Percentiles rank a stretch among this genome's conserved stretches.
Evolutionary conservation across 2,329 filamentous ascomycete species (phyloP).

Genomic region (Epicoccum nigrum): DNA sequence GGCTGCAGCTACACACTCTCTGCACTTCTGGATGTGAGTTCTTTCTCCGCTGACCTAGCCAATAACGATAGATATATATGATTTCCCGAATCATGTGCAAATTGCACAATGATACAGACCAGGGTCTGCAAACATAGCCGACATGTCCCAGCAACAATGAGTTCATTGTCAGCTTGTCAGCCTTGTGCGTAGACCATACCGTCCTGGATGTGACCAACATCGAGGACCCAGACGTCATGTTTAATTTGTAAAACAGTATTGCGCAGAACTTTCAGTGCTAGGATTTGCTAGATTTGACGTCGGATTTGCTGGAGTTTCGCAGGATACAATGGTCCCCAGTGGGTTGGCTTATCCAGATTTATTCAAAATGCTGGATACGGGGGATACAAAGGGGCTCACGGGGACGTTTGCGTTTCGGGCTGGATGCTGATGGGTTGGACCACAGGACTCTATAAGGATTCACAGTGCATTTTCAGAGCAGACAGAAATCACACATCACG

Average conservation of each 20-base stretch:
- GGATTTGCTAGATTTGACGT: conserved; percentile 10
- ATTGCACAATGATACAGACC: no score
- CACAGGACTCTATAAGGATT: conserved; percentile 18
- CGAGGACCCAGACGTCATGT: conserved; percentile 14
- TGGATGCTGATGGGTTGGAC: conserved; percentile 8
- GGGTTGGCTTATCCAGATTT: conserved; percentile 16
- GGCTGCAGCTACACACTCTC: no score
- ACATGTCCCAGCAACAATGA: no score
- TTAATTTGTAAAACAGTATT: conserved; percentile 15
- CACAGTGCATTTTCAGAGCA: conserved; percentile 23
- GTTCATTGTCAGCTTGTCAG: no score
- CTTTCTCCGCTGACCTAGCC: no score
- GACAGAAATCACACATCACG: conserved; percentile 26
- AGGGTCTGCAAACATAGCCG: no score
- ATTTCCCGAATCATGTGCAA: no score
- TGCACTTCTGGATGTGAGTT: no score
- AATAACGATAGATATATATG: no score
- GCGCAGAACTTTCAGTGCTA: conserved; percentile 17
- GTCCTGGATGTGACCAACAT: conserved; percentile 15
- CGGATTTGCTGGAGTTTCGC: conserved; percentile 15
- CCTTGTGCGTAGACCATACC: no score
- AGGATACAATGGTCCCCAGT: conserved; percentile 10
- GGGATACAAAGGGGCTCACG: conserved; percentile 6
- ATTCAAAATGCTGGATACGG: conserved; percentile 10
- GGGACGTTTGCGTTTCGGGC: conserved; percentile 15